phyloP scores from a whole-genome alignment of 2,329 filamentous ascomycete species.

The Alternaria tenuissima region DNA sequence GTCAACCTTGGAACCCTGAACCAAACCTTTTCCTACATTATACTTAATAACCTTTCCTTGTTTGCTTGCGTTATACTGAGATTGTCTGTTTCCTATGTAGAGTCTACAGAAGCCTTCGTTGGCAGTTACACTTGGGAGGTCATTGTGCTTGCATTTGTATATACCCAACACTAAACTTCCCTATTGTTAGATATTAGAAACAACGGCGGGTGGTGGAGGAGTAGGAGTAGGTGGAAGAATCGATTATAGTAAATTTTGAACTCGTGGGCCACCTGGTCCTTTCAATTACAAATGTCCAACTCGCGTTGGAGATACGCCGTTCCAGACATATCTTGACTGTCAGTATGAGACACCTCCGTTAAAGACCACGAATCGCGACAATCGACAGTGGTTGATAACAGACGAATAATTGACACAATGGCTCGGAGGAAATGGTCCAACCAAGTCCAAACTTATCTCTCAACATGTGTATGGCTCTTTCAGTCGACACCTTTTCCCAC shows the following conservation, averaged over 20 bases:
- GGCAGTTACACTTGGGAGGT: background rate
- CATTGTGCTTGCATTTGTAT: constrained; percentile 2
- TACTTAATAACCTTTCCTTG: background rate
- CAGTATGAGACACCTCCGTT: too few relatives aligned
- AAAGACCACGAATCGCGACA: too few relatives aligned
- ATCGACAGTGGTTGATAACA: too few relatives aligned
- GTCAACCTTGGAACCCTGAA: background rate
- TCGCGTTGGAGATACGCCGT: too few relatives aligned
- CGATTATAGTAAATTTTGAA: background rate
- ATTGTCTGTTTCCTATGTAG: constrained; percentile 9
- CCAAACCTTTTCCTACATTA: background rate
- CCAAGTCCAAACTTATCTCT: too few relatives aligned
- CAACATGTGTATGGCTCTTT: too few relatives aligned
- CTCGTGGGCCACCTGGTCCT: background rate
- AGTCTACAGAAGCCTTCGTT: constrained; percentile 4
- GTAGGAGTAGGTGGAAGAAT: constrained; percentile 3
- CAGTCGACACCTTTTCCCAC: too few relatives aligned
- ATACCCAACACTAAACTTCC: constrained; percentile 3
- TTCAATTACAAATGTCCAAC: background rate
- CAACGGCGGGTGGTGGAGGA: background rate
- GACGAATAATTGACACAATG: too few relatives aligned
- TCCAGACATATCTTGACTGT: too few relatives aligned
- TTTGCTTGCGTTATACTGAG: background rate
- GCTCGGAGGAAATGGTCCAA: too few relatives aligned
- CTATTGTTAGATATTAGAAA: constrained; percentile 3